phyloP scores from a whole-genome alignment of 2,329 filamentous ascomycete genomes.

The Colletotrichum sp. region DNA sequence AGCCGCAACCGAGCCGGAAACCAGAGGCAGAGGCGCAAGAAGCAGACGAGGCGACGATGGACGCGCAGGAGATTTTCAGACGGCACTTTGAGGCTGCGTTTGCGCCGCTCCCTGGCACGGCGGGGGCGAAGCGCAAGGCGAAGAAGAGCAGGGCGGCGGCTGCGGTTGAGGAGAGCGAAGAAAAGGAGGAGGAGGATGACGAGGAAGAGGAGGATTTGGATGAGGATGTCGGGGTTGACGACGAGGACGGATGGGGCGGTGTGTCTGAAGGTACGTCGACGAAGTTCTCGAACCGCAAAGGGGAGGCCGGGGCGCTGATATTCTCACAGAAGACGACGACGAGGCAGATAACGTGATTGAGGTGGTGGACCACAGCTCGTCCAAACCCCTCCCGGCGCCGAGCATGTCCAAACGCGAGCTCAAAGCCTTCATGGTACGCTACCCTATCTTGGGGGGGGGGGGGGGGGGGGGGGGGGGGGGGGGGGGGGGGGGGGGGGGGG shows the following conservation, averaged over 20 bases:
- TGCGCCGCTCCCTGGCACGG: constrained; percentile 63
- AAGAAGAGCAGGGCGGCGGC: constrained; percentile 14
- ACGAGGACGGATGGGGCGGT: constrained; percentile 65
- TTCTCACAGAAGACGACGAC: constrained; percentile 16
- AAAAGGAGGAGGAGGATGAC: constrained; percentile 22
- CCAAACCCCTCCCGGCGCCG: constrained; percentile 37
- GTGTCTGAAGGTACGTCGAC: constrained; percentile 44
- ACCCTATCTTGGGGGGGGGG: too few species aligned
- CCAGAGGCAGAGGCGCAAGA: constrained; percentile 21
- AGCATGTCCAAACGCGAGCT: constrained; percentile 70
- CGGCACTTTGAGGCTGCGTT: constrained; percentile 90
- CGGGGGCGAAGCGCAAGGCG: constrained; percentile 10
- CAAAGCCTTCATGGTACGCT: constrained; percentile 76
- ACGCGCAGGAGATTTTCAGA: constrained; percentile 75
- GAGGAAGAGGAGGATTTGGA: constrained; percentile 33
- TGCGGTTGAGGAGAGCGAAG: constrained; percentile 23
- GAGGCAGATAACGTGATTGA: constrained; percentile 48
- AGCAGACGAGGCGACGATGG: constrained; percentile 41
- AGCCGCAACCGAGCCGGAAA: not conserved
- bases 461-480: too few species aligned
- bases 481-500: too few species aligned
- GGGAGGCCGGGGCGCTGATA: not conserved
- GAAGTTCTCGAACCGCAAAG: not conserved
- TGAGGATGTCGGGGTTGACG: constrained; percentile 31
- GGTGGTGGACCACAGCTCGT: constrained; percentile 64